Evolutionary conservation across 139 green algal species (phyloP), one percentile per base, ranked within the genome.

Genomic region (Chlorella ohadii): DNA sequence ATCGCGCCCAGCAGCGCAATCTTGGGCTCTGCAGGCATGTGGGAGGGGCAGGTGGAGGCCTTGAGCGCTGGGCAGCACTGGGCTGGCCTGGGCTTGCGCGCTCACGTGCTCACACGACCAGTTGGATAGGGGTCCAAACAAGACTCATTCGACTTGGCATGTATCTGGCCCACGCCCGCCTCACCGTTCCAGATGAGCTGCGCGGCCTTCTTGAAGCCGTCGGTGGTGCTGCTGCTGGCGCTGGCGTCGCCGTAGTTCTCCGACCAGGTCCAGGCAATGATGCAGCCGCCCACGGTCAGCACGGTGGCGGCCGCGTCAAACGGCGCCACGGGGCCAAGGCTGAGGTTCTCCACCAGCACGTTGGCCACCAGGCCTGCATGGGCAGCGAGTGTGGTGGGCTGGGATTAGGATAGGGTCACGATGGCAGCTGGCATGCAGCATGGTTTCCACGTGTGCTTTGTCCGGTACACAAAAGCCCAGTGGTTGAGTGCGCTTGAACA

Each of bases 171-270:
- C n/a, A n/a, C n/a, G n/a, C n/a, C n/a, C n/a, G n/a, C n/a, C n/a
- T 4, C 44, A 90, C 87, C 88, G 76, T 63, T 81, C 57, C 55
- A 78, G 47, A 94, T 96, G 16, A 92, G 89, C 38, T 76, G 25
- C n/a, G 74, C 73, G 1, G 91, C 95, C 64, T 89, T 91, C 34
- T 57, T 65, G 44, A 97, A 92, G 78, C 93, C 88, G n/a, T 90
- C 85, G 4, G 44, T 25, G 61, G 91, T 7, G 25, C 74, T 77
- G 31, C 78, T 80, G 39, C 86, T 78, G 33, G 88, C 72, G 38
- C 85, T 83, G 64, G 79, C 61, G 72, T 98, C 93, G 12, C 97
- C 97, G 71, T 95, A 98, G 90, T 99, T 99, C 79, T 99, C 97
- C 16, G 82, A 87, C 97, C 97, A 99, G 5, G 89, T 95, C n/a